Evolutionary conservation across 495 filamentous ascomycete species (phyloP), one percentile per base, ranked within the genome.

Genomic region (Bacidia gigantensis): DNA sequence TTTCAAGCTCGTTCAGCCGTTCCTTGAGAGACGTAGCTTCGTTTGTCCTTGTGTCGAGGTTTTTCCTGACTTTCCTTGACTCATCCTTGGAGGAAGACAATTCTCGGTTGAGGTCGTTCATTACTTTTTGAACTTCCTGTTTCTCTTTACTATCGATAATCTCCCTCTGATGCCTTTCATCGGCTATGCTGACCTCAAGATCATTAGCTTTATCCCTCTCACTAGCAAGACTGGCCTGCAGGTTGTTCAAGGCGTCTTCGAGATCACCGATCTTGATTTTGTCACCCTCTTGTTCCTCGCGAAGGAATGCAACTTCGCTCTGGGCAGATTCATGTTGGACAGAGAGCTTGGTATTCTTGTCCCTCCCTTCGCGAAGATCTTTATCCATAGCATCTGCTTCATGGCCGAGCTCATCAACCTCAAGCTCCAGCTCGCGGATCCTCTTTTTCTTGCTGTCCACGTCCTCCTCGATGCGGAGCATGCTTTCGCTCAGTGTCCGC

Each of bases 181-280:
- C 76, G 9, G 81, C 75, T 26, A 95, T 72, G 3, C 82, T 76
- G 45, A 84, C 76, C 60, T 94, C 88, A 12, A 95, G 70, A 56
- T 95, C 89, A 40, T 75, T 73, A 26, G 78, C 73, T 44, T 84
- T 81, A 45, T 95, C 89, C 61, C 79, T 82, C 60, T 96, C 89
- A 44, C 87, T 89, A 38, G 81, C 74, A 25, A 95, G 68, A 26
- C 69, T 75, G 56, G 82, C 74, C 62, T 87, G 78, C 51, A 80
- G 76, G 32, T 78, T 81, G 64, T 86, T 85, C 12, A 95, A 69
- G 21, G 81, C 77, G 10, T 83, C 82, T 60, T 95, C 87, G 2
- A 97, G 71, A 57, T 96, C 86, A 20, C 92, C 88, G 57, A 97
- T 98, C 65, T 87, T 87, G 62, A 98, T 96, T 76, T 97, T 98